Evolutionary conservation across 441 rosid species (phyloP).

Genomic region (Erysimum cheiri): DNA sequence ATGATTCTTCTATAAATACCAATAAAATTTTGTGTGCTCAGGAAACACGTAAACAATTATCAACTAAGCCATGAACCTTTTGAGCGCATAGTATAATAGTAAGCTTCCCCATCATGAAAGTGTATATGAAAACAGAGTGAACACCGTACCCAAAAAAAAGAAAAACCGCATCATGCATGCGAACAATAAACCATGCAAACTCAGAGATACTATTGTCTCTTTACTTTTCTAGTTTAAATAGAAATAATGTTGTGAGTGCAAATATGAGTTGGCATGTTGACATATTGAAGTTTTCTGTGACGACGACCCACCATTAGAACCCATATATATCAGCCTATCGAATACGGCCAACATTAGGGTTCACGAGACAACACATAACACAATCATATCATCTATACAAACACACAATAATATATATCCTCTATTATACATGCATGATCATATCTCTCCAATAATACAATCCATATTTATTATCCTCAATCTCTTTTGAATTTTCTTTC

Average conservation of each 20-base stretch:
- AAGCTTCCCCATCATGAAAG: too few species aligned
- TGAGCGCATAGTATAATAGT: too few species aligned
- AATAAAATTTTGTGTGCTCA: too few species aligned
- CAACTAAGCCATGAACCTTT: too few species aligned
- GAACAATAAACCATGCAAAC: neutral
- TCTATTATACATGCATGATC: neutral
- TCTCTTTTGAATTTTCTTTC: neutral
- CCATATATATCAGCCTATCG: neutral
- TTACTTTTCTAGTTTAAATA: neutral
- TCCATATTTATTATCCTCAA: slow-evolving; percentile 21
- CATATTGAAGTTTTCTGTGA: slow-evolving; percentile 9
- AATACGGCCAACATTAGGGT: slow-evolving; percentile 17
- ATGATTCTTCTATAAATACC: too few species aligned
- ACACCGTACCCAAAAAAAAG: neutral
- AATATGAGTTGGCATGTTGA: slow-evolving; percentile 31
- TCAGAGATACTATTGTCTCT: neutral
- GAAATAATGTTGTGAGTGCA: slow-evolving; percentile 13
- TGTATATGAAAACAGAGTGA: neutral
- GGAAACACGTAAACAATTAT: too few species aligned
- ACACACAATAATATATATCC: neutral
- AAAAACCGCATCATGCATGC: neutral
- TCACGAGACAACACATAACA: slow-evolving; percentile 30
- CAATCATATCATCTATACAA: slow-evolving; percentile 1
- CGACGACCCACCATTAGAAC: neutral
- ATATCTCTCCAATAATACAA: slow-evolving; percentile 7